phyloP scores from a whole-genome alignment of 1,284 basidiomycete genomes.

The Limonomyces culmigenus region DNA sequence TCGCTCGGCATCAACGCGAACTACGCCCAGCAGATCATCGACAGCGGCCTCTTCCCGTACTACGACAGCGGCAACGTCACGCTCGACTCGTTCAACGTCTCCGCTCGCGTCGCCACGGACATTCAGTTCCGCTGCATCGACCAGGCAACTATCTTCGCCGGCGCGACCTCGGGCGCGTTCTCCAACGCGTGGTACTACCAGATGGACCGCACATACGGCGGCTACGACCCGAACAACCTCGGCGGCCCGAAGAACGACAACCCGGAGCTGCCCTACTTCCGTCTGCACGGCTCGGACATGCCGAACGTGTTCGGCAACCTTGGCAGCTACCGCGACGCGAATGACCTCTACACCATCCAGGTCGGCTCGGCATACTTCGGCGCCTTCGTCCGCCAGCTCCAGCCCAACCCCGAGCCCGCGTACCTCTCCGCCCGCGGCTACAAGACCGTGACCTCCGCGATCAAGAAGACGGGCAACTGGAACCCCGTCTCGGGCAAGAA shows the following conservation, averaged over 20 bases:
- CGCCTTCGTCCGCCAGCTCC: slow-evolving; percentile 20
- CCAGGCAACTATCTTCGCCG: slow-evolving; percentile 18
- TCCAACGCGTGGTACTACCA: slow-evolving; percentile 18
- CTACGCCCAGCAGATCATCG: too few species aligned
- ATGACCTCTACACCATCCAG: slow-evolving; percentile 21
- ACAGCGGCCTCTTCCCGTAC: slow-evolving; percentile 15
- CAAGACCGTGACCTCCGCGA: neutral
- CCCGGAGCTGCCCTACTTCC: slow-evolving; percentile 18
- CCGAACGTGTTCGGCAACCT: slow-evolving; percentile 22
- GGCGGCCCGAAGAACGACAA: slow-evolving; percentile 18
- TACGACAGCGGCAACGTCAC: slow-evolving; percentile 13
- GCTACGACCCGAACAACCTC: slow-evolving; percentile 19
- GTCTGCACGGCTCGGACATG: slow-evolving; percentile 15
- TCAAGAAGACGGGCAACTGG: too few species aligned
- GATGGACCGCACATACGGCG: slow-evolving; percentile 21
- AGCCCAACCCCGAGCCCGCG: slow-evolving; percentile 21
- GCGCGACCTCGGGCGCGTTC: slow-evolving; percentile 16
- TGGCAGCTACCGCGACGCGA: slow-evolving; percentile 17
- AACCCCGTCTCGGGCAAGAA: too few species aligned
- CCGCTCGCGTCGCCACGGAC: slow-evolving; percentile 17
- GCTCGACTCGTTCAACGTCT: slow-evolving; percentile 19
- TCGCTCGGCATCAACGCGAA: neutral
- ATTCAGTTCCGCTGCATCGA: slow-evolving; percentile 21
- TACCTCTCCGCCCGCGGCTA: slow-evolving; percentile 16
- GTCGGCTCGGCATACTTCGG: slow-evolving; percentile 20